Evolutionary conservation across 306 rosid species (phyloP).

Genomic region (Nissolia schottii): DNA sequence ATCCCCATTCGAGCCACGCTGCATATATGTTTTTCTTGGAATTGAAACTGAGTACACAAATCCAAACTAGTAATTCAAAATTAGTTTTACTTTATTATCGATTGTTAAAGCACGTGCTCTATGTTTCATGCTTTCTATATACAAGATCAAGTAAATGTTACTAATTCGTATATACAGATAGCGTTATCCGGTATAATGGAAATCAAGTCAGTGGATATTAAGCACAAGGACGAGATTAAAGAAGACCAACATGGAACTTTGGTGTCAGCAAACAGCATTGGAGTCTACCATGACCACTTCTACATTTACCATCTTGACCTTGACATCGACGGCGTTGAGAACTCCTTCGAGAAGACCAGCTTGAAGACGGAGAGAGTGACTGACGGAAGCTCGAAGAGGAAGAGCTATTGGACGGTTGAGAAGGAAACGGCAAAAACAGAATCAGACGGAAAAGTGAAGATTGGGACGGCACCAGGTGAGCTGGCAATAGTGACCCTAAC

Average conservation of each 20-base stretch:
- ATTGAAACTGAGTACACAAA: background rate
- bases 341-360: slow-evolving; percentile 49
- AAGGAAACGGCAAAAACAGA: slow-evolving; percentile 26
- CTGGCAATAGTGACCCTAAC: slow-evolving; percentile 44
- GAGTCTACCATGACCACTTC: slow-evolving; percentile 60
- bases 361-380: slow-evolving; percentile 33
- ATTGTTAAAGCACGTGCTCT: background rate
- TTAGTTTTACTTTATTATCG: background rate
- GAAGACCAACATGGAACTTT: slow-evolving; percentile 43
- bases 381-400: slow-evolving; percentile 39
- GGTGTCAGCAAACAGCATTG: slow-evolving; percentile 48
- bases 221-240: slow-evolving; percentile 36
- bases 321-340: slow-evolving; percentile 51
- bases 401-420: slow-evolving; percentile 47
- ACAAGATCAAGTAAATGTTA: too few relatives aligned
- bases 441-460: slow-evolving; percentile 34
- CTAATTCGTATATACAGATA: slow-evolving; percentile 25
- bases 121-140: too few relatives aligned
- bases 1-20: background rate
- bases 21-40: background rate
- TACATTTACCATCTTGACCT: slow-evolving; percentile 50
- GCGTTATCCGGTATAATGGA: slow-evolving; percentile 40
- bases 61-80: background rate
- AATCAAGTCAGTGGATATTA: slow-evolving; percentile 31
- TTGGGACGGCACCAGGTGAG: slow-evolving; percentile 34